Base-by-base conservation (phyloP, 2,329 filamentous ascomycete species). In the Stagonosporopsis tanaceti region DNA sequence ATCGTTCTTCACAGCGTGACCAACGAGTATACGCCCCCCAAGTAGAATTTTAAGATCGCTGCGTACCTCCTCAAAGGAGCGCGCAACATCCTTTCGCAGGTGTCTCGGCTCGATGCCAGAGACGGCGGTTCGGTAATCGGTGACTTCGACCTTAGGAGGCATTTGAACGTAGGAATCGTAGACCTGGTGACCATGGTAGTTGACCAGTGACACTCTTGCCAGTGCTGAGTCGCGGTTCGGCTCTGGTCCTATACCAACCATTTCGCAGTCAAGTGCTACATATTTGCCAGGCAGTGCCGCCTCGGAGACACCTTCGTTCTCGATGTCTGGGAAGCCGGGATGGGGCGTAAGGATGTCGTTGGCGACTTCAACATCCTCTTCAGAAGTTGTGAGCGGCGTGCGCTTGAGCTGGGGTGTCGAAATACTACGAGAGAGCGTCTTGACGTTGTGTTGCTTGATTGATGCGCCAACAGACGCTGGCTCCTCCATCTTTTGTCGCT, bases 121-220 rank as follows among this genome's bases (percentile, higher is more conserved):
- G 38, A 97, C 89, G 59, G 84, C 81, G 2, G 93, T 98, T 60
- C 95, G 87, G 89, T 93, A 99, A 77, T 99, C 91, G 14, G 90
- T 93, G 2, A 99, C 91, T 53, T 80, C 82, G 70, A 93, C 88
- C 57, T 87, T 87, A n/a, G 59, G 64, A 30, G 61, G 66, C 0
- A 92, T 90, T 51, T 86, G 85, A 9, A 98, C 95, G 72, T 90
- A 98, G 12, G 91, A 94, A 80, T 99, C 95, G 83, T 98, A 97
- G 42, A 99, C 81, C 76, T 97, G 92, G 27, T 90, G 86, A 17
- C 93, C 93, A 73, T 97, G 92, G 76, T 93, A 99, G 76, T 98
- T 96, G 65, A 97, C 93, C 15, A 96, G 81, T 71, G 91, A 96
- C 53, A 94, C 92, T 44, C 95, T 87, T 1, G 95, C 95, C 41